Evolutionary conservation across 2,329 filamentous ascomycete genomes (phyloP).

Genomic region (Penicillium expansum): DNA sequence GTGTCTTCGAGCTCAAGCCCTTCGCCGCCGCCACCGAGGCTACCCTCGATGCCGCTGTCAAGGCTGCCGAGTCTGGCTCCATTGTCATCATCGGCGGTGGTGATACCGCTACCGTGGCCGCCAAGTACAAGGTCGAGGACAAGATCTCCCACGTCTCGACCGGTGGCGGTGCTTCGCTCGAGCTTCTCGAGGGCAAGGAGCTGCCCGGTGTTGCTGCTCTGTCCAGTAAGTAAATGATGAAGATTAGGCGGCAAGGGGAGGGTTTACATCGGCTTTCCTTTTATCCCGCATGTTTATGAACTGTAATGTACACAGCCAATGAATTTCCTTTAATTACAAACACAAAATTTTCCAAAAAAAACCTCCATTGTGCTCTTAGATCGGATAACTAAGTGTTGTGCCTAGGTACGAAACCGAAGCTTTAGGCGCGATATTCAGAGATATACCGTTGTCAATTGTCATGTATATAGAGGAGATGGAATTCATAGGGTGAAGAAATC

Average conservation of each 20-base stretch:
- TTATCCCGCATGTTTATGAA: slow-evolving; percentile 25
- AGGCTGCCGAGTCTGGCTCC: slow-evolving; percentile 76
- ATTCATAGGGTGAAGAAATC: background rate
- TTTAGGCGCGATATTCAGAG: slow-evolving; percentile 17
- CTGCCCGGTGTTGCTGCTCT: slow-evolving; percentile 90
- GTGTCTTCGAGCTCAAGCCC: slow-evolving; percentile 95
- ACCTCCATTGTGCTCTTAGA: slow-evolving; percentile 1
- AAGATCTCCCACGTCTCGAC: slow-evolving; percentile 99
- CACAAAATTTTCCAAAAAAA: slow-evolving; percentile 5
- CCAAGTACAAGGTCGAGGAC: slow-evolving; percentile 93
- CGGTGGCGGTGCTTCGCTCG: slow-evolving; percentile 89
- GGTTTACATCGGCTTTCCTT: background rate
- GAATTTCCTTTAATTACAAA: slow-evolving; percentile 22
- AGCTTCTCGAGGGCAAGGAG: slow-evolving; percentile 97
- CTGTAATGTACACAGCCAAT: slow-evolving; percentile 39
- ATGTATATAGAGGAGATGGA: background rate
- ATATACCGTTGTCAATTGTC: background rate
- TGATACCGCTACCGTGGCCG: slow-evolving; percentile 95
- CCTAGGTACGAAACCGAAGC: slow-evolving; percentile 31
- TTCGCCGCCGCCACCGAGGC: slow-evolving; percentile 91
- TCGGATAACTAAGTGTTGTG: slow-evolving; percentile 25
- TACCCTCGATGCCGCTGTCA: slow-evolving; percentile 84
- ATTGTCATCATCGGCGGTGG: slow-evolving; percentile 98
- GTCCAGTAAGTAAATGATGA: slow-evolving; percentile 63
- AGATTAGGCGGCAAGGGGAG: background rate